Evolutionary conservation across 108 stramenopile genomes (phyloP), one percentile per base, ranked within the genome.

Genomic region (Skeletonema menzelii): DNA sequence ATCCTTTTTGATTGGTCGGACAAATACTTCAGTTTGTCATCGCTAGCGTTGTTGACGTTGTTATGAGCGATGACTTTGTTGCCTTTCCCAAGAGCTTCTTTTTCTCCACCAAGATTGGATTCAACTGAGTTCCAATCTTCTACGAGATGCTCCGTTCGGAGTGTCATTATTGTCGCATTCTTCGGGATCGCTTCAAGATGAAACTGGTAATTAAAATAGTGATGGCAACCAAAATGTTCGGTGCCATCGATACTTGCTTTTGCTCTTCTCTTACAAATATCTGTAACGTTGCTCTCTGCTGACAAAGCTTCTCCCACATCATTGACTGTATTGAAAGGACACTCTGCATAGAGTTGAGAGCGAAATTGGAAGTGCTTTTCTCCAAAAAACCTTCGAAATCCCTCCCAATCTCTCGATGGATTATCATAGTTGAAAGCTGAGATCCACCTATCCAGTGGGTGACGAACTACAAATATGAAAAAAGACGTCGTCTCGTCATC

Each of bases 391-490:
- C 3, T 19, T 17, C 59, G 59, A 61, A 61, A 70, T 8, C 40
- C 34, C 8, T 60, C 69, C 69, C 65, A 67, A 53, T 72, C 65
- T 31, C 32, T 56, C 3, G 78, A 63, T 13, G 79, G 79, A 17
- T 73, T 63, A 14, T 80, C 79, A 40, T 80, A 80, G 53, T 80
- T 74, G 69, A 80, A 70, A 17, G 79, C 72, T 22, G 79, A 80
- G 6, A 70, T 47, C 5, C 67, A 27, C 56, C 79, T 63, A 32
- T 60, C 64, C 12, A 80, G 42, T 47, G 79, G 79, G 69, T 73
- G 62, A 19, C 79, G 70, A 7, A 80, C 57, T 8, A 80, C 79
- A 31, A 74, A 80, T 22, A 80, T 34, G 2, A 63, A 61, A 63
- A 56, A 62, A 19, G 68, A 63, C 0, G 73, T 62, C 46, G 17